These are phyloP conservation scores for Ustilago esculenta DNA, from an alignment of 1,284 basidiomycete species.

Conservation along the genomic window DNA sequence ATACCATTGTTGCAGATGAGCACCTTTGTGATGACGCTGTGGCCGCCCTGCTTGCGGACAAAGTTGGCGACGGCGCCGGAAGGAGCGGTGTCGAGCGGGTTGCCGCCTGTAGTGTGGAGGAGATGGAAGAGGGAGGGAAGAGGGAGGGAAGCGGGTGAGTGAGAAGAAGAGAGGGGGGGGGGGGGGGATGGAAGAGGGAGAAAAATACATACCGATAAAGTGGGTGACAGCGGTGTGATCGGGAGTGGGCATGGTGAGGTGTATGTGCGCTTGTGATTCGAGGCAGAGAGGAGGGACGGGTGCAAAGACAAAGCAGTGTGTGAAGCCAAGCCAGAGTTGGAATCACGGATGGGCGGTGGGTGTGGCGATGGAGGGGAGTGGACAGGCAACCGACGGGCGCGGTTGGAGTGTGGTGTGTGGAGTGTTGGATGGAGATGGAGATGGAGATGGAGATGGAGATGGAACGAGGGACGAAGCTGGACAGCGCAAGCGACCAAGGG, in stretches of 20 bases:
- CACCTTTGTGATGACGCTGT: slow-evolving; percentile 98
- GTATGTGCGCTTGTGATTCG: no score
- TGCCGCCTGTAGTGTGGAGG: slow-evolving; percentile 77
- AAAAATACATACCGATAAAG: slow-evolving; percentile 58
- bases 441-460: no score
- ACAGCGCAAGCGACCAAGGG: slow-evolving; percentile 17
- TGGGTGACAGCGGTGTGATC: slow-evolving; percentile 61
- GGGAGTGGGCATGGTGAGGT: slow-evolving; percentile 52
- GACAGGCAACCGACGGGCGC: no score
- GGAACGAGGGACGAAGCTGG: no score
- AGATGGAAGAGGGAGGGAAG: no score
- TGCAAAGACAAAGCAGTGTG: not conserved
- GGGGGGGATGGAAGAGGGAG: not conserved
- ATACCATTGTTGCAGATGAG: slow-evolving; percentile 76
- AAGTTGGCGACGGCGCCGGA: slow-evolving; percentile 86
- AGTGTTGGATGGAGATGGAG: no score
- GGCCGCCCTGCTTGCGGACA: slow-evolving; percentile 88
- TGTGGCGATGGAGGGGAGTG: no score
- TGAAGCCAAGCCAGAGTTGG: no score
- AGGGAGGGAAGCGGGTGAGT: not conserved
- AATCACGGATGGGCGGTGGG: no score
- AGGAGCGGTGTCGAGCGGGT: slow-evolving; percentile 84
- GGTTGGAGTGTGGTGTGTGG: not conserved
- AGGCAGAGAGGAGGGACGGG: no score
- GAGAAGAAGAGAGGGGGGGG: not conserved